Evolutionary conservation across 345 rosid species (phyloP).

Genomic region (Citrus maxima): DNA sequence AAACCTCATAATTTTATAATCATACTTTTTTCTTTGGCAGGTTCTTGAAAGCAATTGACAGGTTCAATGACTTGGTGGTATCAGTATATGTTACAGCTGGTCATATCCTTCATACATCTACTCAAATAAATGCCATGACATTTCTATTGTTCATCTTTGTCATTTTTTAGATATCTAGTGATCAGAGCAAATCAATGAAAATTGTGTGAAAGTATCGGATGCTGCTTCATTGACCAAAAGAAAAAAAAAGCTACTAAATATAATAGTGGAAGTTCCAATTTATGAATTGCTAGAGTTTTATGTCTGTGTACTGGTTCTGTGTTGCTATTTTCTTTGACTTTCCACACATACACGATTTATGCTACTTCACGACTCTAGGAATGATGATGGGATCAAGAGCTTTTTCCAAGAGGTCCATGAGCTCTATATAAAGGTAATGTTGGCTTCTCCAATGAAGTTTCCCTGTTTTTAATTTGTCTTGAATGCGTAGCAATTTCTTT

Average conservation of each 20-base stretch:
- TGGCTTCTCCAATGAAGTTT: neutral
- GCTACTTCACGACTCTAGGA: constrained; percentile 96
- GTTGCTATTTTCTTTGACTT: constrained; percentile 43
- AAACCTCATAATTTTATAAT: neutral
- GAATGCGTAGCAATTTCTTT: neutral
- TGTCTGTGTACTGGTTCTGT: neutral
- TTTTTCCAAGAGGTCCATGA: constrained; percentile 87
- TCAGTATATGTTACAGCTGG: constrained; percentile 96
- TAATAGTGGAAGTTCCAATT: neutral
- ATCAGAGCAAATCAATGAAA: neutral
- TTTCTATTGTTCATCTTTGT: neutral
- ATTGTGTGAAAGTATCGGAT: neutral
- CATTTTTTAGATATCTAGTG: neutral
- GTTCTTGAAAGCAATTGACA: constrained; percentile 90
- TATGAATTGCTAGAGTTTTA: neutral
- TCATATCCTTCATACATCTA: constrained; percentile 69
- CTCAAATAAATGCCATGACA: neutral
- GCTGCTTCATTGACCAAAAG: neutral
- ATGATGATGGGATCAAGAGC: constrained; percentile 96
- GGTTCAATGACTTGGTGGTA: constrained; percentile 88
- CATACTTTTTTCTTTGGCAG: constrained; percentile 26
- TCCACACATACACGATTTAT: constrained; percentile 76
- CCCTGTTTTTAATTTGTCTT: neutral
- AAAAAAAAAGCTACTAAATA: neutral
- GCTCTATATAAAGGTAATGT: constrained; percentile 60